A percentile compares a stretch with the other conserved stretches of the same genome.
Conservation (phyloP, 768 basidiomycete genomes). For the Leccinum aurantiacum region DNA sequence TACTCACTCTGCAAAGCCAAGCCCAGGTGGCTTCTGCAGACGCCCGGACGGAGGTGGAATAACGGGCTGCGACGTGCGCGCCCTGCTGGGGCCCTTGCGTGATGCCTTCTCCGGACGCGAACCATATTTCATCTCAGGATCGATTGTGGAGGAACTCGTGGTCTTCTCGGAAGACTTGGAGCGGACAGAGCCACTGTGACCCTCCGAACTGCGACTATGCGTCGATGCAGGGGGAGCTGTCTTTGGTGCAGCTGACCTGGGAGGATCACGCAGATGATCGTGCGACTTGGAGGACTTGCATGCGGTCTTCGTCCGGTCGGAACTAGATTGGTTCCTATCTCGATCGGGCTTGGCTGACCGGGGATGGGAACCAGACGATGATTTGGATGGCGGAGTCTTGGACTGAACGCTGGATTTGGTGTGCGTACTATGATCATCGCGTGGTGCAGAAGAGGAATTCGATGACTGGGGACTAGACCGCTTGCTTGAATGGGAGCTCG, state of each 20-base stretch:
- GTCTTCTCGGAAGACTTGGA: conserved; percentile 19
- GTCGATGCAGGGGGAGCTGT: conserved; percentile 11
- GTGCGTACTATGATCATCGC: conserved; percentile 12
- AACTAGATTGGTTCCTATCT: conserved; percentile 17
- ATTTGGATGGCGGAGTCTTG: conserved; percentile 10
- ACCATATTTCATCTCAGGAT: conserved; percentile 4
- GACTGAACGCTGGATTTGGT: conserved; percentile 14
- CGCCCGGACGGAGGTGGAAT: conserved; percentile 30
- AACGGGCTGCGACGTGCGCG: conserved; percentile 27
- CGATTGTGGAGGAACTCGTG: conserved; percentile 1
- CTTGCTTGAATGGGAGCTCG: conserved; percentile 30
- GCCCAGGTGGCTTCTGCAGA: conserved; percentile 21
- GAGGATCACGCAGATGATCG: conserved; percentile 23
- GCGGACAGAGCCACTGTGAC: conserved; percentile 5
- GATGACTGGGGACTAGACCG: conserved; percentile 15
- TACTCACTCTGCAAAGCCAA: conserved; percentile 32
- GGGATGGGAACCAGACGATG: conserved; percentile 19
- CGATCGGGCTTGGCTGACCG: conserved; percentile 13
- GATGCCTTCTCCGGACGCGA: conserved; percentile 14
- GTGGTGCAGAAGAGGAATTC: conserved; percentile 13
- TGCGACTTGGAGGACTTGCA: conserved; percentile 22
- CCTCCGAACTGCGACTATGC: conserved; percentile 13
- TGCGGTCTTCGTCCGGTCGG: conserved; percentile 21
- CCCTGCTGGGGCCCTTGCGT: conserved; percentile 15
- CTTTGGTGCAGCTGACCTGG: conserved; percentile 14